Evolutionary conservation across 768 basidiomycete genomes (phyloP).

Genomic region (Lyophyllum shimeji): DNA sequence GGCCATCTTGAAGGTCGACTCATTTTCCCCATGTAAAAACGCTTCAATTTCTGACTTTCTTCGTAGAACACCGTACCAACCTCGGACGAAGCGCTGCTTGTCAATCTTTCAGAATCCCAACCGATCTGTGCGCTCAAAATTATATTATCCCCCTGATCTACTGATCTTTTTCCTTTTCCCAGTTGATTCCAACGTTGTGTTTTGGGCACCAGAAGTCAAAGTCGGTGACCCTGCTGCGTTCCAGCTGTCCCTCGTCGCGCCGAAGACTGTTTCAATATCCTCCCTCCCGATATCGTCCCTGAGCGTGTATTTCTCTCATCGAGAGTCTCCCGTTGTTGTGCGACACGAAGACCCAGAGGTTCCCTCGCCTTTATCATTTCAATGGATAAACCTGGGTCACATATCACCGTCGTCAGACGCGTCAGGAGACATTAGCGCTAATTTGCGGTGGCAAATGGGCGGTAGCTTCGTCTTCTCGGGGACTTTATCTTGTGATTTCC

Average conservation of each 20-base stretch:
- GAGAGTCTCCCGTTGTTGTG: slow-evolving; percentile 48
- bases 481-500: slow-evolving; percentile 47
- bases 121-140: slow-evolving; percentile 55
- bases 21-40: not conserved
- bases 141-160: slow-evolving; percentile 3
- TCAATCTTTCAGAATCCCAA: slow-evolving; percentile 64
- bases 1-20: slow-evolving; percentile 66
- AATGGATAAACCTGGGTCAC: slow-evolving; percentile 47
- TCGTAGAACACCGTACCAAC: slow-evolving; percentile 65
- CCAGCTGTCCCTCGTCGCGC: slow-evolving; percentile 67
- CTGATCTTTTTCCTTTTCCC: slow-evolving; percentile 6
- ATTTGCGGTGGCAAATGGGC: slow-evolving; percentile 61
- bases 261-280: slow-evolving; percentile 45
- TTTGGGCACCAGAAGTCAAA: slow-evolving; percentile 66
- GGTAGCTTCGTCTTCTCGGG: slow-evolving; percentile 61
- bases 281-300: slow-evolving; percentile 63
- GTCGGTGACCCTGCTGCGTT: slow-evolving; percentile 68
- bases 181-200: slow-evolving; percentile 70
- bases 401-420: slow-evolving; percentile 23
- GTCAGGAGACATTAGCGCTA: slow-evolving; percentile 29
- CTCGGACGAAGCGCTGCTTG: slow-evolving; percentile 51
- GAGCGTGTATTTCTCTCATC: slow-evolving; percentile 55
- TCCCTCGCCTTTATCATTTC: slow-evolving; percentile 25
- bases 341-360: slow-evolving; percentile 34
- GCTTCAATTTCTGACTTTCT: not conserved